Percentiles rank a stretch among this genome's conserved stretches.
Conservation (phyloP, 108 stramenopile species). For the Skeletonema potamos region DNA sequence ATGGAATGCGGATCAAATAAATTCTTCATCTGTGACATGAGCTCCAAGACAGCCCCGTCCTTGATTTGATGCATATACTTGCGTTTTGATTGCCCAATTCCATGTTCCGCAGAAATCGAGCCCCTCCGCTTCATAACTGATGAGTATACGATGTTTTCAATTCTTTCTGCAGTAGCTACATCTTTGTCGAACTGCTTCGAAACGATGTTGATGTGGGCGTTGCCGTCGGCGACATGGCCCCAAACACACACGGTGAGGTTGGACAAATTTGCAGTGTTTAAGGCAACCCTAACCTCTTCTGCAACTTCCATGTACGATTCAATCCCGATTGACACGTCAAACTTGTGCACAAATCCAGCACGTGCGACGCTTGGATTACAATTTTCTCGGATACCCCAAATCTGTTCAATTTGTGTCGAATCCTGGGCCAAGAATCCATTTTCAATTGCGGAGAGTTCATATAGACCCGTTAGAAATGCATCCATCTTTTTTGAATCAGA, state of each 20-base stretch:
- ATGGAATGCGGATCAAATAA: constrained; percentile 81
- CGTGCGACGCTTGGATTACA: constrained; percentile 62
- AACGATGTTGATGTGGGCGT: constrained; percentile 93
- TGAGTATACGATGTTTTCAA: constrained; percentile 83
- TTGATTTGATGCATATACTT: constrained; percentile 53
- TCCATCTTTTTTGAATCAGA: constrained; percentile 89
- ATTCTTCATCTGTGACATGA: constrained; percentile 62
- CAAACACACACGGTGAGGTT: constrained; percentile 53
- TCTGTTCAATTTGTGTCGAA: constrained; percentile 61
- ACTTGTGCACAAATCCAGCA: constrained; percentile 88
- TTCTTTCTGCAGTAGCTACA: constrained; percentile 19
- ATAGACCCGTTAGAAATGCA: constrained; percentile 64
- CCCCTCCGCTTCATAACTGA: constrained; percentile 72
- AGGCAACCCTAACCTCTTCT: constrained; percentile 51
- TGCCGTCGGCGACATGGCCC: constrained; percentile 94
- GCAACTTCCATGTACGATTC: constrained; percentile 70
- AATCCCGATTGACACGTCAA: constrained; percentile 90
- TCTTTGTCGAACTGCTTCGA: constrained; percentile 52
- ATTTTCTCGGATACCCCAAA: constrained; percentile 80
- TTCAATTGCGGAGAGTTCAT: constrained; percentile 51
- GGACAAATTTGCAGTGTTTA: constrained; percentile 10
- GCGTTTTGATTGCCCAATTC: constrained; percentile 92
- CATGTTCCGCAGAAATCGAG: constrained; percentile 99
- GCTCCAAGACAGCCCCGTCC: constrained; percentile 38
- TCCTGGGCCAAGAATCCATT: constrained; percentile 90